Percentiles rank a stretch among this genome's conserved stretches.
phyloP scores from a whole-genome alignment of 1,284 basidiomycete genomes.

The Cryptococcus neoformans region DNA sequence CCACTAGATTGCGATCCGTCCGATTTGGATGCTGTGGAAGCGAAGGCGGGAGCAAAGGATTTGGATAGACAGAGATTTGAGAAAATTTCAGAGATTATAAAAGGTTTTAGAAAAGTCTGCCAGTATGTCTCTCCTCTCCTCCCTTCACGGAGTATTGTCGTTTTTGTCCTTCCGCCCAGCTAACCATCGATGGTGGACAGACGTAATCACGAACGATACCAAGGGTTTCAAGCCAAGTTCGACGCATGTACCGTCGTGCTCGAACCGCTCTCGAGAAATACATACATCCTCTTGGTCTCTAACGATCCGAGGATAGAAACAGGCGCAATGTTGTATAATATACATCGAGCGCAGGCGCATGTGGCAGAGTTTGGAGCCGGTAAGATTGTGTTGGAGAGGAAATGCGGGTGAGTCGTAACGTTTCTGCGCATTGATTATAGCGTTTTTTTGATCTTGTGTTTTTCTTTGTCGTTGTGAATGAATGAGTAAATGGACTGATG shows the following conservation, averaged over 20 bases:
- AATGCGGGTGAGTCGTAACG: conserved; percentile 34
- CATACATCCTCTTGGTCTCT: conserved; percentile 80
- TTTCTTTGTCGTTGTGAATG: background rate
- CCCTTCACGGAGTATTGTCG: background rate
- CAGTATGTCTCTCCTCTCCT: conserved; percentile 51
- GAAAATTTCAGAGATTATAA: conserved; percentile 92
- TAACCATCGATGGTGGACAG: background rate
- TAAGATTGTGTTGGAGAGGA: conserved; percentile 29
- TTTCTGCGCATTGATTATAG: too few relatives aligned
- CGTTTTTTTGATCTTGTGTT: too few relatives aligned
- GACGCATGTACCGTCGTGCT: conserved; percentile 78
- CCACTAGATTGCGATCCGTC: conserved; percentile 41
- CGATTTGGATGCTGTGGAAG: conserved; percentile 37
- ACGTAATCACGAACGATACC: conserved; percentile 66
- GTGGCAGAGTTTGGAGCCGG: conserved; percentile 48
- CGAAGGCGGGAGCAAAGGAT: conserved; percentile 51
- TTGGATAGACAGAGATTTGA: conserved; percentile 85
- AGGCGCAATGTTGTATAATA: conserved; percentile 52
- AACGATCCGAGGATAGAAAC: conserved; percentile 73
- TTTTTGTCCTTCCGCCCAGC: conserved; percentile 28
- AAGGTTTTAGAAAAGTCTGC: conserved; percentile 89
- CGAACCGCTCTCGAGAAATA: conserved; percentile 90
- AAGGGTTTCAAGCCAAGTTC: conserved; percentile 72
- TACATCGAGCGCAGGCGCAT: conserved; percentile 50
- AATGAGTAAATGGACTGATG: background rate